Evolutionary conservation across 116 monocot species (phyloP).

Genomic region (Zostera marina): DNA sequence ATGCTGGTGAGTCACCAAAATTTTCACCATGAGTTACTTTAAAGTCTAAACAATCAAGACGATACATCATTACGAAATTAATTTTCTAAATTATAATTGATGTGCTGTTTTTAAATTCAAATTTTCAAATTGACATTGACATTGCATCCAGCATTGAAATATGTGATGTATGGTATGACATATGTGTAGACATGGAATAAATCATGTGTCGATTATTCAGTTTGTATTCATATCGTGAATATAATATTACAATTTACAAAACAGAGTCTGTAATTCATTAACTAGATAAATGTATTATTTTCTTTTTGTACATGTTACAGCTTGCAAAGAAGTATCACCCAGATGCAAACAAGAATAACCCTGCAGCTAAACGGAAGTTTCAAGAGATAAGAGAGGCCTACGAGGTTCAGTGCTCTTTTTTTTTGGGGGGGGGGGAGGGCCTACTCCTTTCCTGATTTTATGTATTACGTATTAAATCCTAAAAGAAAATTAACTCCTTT

Average conservation of each 20-base stretch:
- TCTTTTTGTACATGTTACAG: slow-evolving; percentile 18
- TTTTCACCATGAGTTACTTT: no score
- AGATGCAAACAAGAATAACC: slow-evolving; percentile 76
- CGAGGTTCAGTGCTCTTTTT: slow-evolving; percentile 35
- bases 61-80: no score
- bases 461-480: background rate
- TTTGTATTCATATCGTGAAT: no score
- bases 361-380: slow-evolving; percentile 72
- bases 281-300: background rate
- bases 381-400: slow-evolving; percentile 97
- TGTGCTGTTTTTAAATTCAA: no score
- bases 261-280: background rate
- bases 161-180: no score
- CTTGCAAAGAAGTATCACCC: slow-evolving; percentile 98
- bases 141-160: no score
- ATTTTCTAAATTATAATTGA: no score
- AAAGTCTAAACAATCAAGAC: no score
- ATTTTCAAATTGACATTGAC: no score
- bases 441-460: background rate
- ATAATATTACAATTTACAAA: background rate
- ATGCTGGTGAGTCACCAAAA: no score
- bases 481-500: slow-evolving; percentile 3
- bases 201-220: no score
- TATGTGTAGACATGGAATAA: no score
- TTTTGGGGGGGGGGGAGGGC: background rate